Evolutionary conservation across 1,284 basidiomycete genomes (phyloP), one percentile per base, ranked within the genome.

Genomic region (Leucoagaricus sp.): DNA sequence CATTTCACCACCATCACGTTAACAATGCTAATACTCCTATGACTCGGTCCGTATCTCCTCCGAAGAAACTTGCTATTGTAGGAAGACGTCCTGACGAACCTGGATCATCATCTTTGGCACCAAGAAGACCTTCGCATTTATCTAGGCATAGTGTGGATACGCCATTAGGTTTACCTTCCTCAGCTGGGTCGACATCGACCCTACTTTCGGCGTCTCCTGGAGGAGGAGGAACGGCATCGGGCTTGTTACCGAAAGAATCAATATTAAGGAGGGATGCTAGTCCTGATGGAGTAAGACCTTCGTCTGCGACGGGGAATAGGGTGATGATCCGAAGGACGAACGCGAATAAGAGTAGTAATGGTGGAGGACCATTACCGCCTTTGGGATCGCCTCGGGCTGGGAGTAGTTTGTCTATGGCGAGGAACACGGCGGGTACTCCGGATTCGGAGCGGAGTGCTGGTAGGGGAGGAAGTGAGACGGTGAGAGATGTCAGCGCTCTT

Each of bases 121-220:
- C 82, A 1, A 75, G 84, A 58, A 72, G 84, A 38, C 84, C 86
- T 4, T 75, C 77, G 2, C 87, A 90, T 66, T 82, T 84, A 25
- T 73, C 86, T 1, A 72, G 85, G 58, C 83, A 88, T 58, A 86
- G 82, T 60, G 64, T 81, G 45, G 83, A 84, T 59, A 61, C 28
- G 40, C 71, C 42, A 70, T 79, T 17, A 15, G 40, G 36, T 44
- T 17, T 26, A 21, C 41, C 50, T 5, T 23, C 50, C 21, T 52
- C 49, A 41, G 21, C 44, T 7, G 6, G 7, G 12, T 33, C n/a
- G n/a, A 33, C 46, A 12, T 26, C 26, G 5, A 8, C 44, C 12
- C 7, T 6, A 33, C 12, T 33, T 26, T 46, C 44, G 17, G 23
- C 44, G 29, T 48, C 46, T 34, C 17, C 46, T 47, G 33, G 19